Percentiles rank a stretch among this genome's conserved stretches.
Evolutionary conservation across 2,329 filamentous ascomycete species (phyloP).

Genomic region (Gaeumannomyces tritici): DNA sequence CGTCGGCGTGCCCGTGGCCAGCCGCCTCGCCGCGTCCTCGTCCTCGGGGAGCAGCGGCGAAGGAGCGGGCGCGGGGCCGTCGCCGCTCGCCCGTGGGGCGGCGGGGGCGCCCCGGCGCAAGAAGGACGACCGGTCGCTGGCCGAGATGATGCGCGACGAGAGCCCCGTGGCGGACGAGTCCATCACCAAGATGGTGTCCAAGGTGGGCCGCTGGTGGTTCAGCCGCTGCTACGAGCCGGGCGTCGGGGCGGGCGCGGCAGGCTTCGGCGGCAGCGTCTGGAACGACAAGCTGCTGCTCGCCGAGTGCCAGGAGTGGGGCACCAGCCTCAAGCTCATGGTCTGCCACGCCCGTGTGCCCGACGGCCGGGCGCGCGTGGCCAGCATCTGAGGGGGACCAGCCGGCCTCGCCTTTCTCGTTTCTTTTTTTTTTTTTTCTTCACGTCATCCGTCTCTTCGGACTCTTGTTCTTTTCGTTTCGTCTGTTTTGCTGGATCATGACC

Average conservation of each 20-base stretch:
- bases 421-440: neutral
- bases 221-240: constrained; percentile 78
- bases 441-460: neutral
- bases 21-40: constrained; percentile 30
- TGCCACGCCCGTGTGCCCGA: constrained; percentile 81
- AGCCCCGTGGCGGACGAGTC: constrained; percentile 66
- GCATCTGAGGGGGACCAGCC: constrained; percentile 35
- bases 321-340: constrained; percentile 82
- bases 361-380: constrained; percentile 30
- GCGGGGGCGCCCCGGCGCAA: constrained; percentile 13
- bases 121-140: constrained; percentile 46
- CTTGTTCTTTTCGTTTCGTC: neutral
- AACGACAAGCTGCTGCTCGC: constrained; percentile 61
- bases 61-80: constrained; percentile 11
- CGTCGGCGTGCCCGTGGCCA: constrained; percentile 67
- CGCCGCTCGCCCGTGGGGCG: constrained; percentile 4
- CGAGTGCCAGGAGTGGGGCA: constrained; percentile 80
- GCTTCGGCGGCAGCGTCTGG: constrained; percentile 59
- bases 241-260: constrained; percentile 24
- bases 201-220: constrained; percentile 96
- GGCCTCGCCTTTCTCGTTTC: no score
- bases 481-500: neutral
- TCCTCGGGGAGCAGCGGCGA: constrained; percentile 15
- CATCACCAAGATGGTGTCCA: constrained; percentile 86
- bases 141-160: constrained; percentile 64